Percentiles rank a stretch among this genome's conserved stretches.
These are phyloP conservation scores for Xylariomycetidae sp. DNA, from an alignment of 2,329 filamentous ascomycete genomes.

Conservation along the genomic window DNA sequence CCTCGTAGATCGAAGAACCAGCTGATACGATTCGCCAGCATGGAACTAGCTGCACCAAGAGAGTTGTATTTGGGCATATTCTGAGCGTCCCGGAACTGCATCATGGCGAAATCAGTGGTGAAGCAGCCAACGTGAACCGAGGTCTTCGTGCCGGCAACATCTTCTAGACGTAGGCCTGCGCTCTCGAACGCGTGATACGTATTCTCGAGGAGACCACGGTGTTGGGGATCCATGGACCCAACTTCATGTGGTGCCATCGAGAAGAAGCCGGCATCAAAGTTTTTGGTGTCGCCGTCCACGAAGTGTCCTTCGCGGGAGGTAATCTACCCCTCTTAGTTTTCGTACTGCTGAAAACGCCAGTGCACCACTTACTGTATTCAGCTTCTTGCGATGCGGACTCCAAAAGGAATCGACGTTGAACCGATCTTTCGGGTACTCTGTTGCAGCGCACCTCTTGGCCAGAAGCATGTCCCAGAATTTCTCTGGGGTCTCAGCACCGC, in stretches of 20 bases:
- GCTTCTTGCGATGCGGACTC: conserved; percentile 19
- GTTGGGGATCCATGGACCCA: conserved; percentile 12
- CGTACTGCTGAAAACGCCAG: neutral
- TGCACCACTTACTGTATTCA: neutral
- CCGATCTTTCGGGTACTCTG: conserved; percentile 21
- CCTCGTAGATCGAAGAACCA: conserved; percentile 16
- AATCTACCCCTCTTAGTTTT: conserved; percentile 8
- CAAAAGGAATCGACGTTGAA: conserved; percentile 26
- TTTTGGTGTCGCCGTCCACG: conserved; percentile 8
- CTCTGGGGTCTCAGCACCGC: conserved; percentile 20
- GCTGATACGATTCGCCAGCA: conserved; percentile 14
- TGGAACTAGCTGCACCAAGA: conserved; percentile 12
- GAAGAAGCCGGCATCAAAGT: conserved; percentile 16
- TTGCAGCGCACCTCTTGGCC: conserved; percentile 20
- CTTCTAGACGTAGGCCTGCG: conserved; percentile 10
- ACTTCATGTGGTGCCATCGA: conserved; percentile 14
- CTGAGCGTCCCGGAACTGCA: conserved; percentile 12
- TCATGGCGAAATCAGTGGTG: conserved; percentile 10
- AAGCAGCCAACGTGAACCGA: conserved; percentile 15
- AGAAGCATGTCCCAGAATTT: conserved; percentile 24
- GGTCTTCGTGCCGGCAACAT: conserved; percentile 10
- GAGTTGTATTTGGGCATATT: conserved; percentile 11
- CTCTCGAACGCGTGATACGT: conserved; percentile 13
- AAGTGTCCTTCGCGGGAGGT: conserved; percentile 13
- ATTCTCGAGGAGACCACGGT: conserved; percentile 11